Evolutionary conservation across 2,329 filamentous ascomycete species (phyloP).

Genomic region (Penicillium sp.): DNA sequence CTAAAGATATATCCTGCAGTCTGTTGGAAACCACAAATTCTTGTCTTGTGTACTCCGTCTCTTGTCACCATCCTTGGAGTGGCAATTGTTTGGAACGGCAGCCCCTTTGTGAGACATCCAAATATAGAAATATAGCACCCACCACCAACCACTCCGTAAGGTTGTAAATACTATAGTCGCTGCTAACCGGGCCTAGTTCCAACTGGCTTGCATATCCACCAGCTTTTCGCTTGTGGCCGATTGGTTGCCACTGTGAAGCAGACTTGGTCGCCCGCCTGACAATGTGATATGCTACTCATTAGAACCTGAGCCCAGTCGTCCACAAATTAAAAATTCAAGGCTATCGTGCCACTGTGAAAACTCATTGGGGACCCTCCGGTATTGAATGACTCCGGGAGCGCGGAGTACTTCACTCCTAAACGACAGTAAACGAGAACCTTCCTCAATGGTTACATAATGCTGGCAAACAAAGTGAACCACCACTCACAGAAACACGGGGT

Average conservation of each 20-base stretch:
- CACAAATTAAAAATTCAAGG: not conserved
- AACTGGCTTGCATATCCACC: slow-evolving; percentile 4
- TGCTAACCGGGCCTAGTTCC: not conserved
- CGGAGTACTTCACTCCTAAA: not conserved
- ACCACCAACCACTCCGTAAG: not conserved
- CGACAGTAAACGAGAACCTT: not conserved
- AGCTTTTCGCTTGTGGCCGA: slow-evolving; percentile 2
- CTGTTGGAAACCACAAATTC: not conserved
- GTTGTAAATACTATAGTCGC: not conserved
- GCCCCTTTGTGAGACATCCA: slow-evolving; percentile 26
- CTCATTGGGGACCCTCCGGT: not conserved
- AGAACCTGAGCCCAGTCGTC: not conserved
- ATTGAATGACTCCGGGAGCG: not conserved
- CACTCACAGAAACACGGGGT: not conserved
- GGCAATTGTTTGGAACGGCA: not conserved
- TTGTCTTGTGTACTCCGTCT: not conserved
- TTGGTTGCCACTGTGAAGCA: slow-evolving; percentile 1
- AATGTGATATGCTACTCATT: slow-evolving; percentile 2
- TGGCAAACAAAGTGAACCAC: not conserved
- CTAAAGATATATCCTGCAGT: not conserved
- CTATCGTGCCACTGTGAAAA: not conserved
- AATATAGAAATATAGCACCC: slow-evolving; percentile 21
- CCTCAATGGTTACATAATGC: not conserved
- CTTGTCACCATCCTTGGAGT: slow-evolving; percentile 6
- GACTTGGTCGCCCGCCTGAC: slow-evolving; percentile 4